Evolutionary conservation across 2,329 filamentous ascomycete species (phyloP), one percentile per base, ranked within the genome.

Genomic region (Alternaria burnsii): DNA sequence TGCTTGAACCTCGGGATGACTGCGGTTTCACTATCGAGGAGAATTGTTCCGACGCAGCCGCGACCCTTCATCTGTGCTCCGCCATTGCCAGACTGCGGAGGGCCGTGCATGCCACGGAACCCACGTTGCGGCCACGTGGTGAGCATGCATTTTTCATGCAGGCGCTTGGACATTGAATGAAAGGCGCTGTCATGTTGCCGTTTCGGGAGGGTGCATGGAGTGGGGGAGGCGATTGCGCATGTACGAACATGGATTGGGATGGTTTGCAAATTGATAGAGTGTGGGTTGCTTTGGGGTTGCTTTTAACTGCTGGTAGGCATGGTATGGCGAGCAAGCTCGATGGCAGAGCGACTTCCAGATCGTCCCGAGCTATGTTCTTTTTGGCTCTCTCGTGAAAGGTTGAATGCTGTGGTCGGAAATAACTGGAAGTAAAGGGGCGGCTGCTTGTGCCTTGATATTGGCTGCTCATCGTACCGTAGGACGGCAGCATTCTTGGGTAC

Each of bases 81-180:
- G 32, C 32, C 34, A 36, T 48, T 50, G 20, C 11, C 46, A 50
- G 46, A 26, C 46, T 36, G 46, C 30, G 20, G 46, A 34, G 43
- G 57, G 18, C 52, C 57, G 57, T 59, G 57, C 57, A 44, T 36
- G 7, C 30, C 14, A 26, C 12, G 46, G 46, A 50, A 36, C 20
- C 52, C 57, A 59, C 52, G 52, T 59, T 58, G 32, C 41, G 44
- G 40, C 57, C 57, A 59, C 57, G 57, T 59, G 57, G 52, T 47
- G 38, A 34, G 42, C 52, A 55, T 59, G 52, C 57, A 50, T 55
- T 50, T 50, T 43, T 9, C 52, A 55, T 59, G 57, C 57, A 55
- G 55, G 57, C 57, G 57, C 57, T 51, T 28, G 40, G 57, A 58
- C 55, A 46, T 12, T 36, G 32, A 30, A 40, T 32, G 26, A 51